Conservation (phyloP, 495 filamentous ascomycete genomes). For the Xylaria nigripes region DNA sequence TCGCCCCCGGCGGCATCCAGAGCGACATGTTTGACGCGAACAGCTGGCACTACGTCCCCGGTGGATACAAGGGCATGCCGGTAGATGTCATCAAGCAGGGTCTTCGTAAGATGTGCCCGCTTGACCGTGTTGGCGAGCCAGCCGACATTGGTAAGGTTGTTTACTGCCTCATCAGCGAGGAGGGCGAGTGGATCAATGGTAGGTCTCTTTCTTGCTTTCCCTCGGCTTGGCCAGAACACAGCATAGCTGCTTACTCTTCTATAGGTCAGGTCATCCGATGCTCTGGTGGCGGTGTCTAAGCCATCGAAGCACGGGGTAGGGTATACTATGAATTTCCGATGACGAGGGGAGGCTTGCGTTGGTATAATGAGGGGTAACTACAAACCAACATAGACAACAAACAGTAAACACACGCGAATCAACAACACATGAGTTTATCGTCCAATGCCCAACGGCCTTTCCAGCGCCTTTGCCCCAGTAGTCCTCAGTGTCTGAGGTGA, state of each 20-base stretch:
- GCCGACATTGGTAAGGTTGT: slow-evolving; percentile 50
- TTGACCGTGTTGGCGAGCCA: slow-evolving; percentile 45
- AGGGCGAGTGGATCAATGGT: slow-evolving; percentile 56
- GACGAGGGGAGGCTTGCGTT: too few species aligned
- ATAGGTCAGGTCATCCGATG: slow-evolving; percentile 35
- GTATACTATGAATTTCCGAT: not conserved
- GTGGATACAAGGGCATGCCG: slow-evolving; percentile 37
- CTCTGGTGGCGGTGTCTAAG: slow-evolving; percentile 25
- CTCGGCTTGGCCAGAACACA: not conserved
- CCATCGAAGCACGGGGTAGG: not conserved
- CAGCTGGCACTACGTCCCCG: slow-evolving; percentile 52
- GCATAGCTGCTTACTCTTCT: slow-evolving; percentile 10
- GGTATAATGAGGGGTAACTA: not conserved
- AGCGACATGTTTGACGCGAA: slow-evolving; percentile 63
- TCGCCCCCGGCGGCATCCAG: slow-evolving; percentile 61
- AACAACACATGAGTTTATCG: too few species aligned
- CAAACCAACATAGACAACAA: too few species aligned
- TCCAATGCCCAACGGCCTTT: too few species aligned
- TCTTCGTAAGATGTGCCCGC: slow-evolving; percentile 43
- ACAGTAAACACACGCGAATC: too few species aligned
- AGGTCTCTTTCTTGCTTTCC: slow-evolving; percentile 18
- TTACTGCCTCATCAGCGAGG: slow-evolving; percentile 45
- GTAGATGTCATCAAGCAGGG: slow-evolving; percentile 26
- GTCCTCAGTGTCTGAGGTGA: too few species aligned
- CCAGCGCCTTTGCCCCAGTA: too few species aligned